Conservation (phyloP, 2,329 filamentous ascomycete species). For the Colletotrichum lindemuthianum region DNA sequence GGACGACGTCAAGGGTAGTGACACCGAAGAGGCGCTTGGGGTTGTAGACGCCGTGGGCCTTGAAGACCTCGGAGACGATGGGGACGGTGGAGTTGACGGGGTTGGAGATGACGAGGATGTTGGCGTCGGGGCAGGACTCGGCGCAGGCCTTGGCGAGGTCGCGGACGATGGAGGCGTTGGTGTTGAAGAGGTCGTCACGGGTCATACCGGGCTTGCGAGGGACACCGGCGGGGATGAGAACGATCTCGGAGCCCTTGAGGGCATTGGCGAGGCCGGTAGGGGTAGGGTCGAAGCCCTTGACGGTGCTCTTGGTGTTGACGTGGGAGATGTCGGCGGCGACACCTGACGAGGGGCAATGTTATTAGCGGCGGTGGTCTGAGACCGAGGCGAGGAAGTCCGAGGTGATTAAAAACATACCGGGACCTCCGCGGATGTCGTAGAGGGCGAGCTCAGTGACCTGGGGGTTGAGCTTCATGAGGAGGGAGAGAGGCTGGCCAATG, state of each 20-base stretch:
- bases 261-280: conserved; percentile 79
- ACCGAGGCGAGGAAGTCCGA: not conserved
- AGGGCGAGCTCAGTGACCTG: conserved; percentile 92
- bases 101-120: conserved; percentile 98
- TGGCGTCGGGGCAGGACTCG: conserved; percentile 88
- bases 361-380: conserved; percentile 27
- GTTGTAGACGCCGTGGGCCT: conserved; percentile 95
- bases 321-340: conserved; percentile 98
- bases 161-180: conserved; percentile 98
- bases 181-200: conserved; percentile 99
- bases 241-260: conserved; percentile 89
- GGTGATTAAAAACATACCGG: conserved; percentile 70
- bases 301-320: conserved; percentile 98
- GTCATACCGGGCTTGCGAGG: conserved; percentile 99
- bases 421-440: conserved; percentile 95
- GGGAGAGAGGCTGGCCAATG: conserved; percentile 97
- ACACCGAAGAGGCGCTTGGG: conserved; percentile 99
- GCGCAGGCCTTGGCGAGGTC: conserved; percentile 96
- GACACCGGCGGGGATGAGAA: conserved; percentile 97
- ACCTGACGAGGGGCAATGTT: conserved; percentile 63
- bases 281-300: conserved; percentile 87
- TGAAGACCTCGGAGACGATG: conserved; percentile 97
- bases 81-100: conserved; percentile 99
- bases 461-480: conserved; percentile 98
- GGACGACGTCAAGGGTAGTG: conserved; percentile 98